Evolutionary conservation across 768 basidiomycete species (phyloP), one percentile per base, ranked within the genome.

Genomic region (Mycena venus): DNA sequence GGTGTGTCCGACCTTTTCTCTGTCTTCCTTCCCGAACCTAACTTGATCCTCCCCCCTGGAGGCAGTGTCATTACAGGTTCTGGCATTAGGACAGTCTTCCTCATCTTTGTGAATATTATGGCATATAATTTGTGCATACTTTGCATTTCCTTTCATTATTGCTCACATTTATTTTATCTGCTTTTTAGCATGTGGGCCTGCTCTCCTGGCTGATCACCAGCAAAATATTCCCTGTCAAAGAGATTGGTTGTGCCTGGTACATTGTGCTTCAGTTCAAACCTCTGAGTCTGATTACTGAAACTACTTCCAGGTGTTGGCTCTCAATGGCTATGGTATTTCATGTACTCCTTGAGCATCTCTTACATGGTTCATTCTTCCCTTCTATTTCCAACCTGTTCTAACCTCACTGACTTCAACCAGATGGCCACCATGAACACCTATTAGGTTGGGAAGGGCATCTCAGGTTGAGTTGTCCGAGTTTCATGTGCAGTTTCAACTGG

Each of bases 141-240:
- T 7, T n/a, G 15, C 15, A 9, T 8, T 36, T 36, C 8, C 42
- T 11, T 3, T 64, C 44, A 0, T 47, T 14, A 8, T 14, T 10
- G 9, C 23, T 21, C n/a, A n/a, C n/a, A n/a, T n/a, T n/a, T n/a
- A n/a, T n/a, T n/a, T n/a, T 23, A 8, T n/a, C n/a, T n/a, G n/a
- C n/a, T n/a, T n/a, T n/a, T n/a, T n/a, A n/a, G n/a, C n/a, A n/a
- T n/a, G n/a, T n/a, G n/a, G n/a, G n/a, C n/a, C n/a, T n/a, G n/a
- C n/a, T n/a, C n/a, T n/a, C n/a, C n/a, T n/a, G n/a, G n/a, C n/a
- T n/a, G n/a, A n/a, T n/a, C n/a, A n/a, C n/a, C n/a, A n/a, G n/a
- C n/a, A n/a, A n/a, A n/a, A 65, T 65, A 34, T 65, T 65, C 64
- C 64, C 64, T n/a, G 64, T 65, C 12, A 65, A 65, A 31, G 64